Evolutionary conservation across 208 protist genomes (phyloP).

Genomic region (Acanthamoeba rhysodes): DNA sequence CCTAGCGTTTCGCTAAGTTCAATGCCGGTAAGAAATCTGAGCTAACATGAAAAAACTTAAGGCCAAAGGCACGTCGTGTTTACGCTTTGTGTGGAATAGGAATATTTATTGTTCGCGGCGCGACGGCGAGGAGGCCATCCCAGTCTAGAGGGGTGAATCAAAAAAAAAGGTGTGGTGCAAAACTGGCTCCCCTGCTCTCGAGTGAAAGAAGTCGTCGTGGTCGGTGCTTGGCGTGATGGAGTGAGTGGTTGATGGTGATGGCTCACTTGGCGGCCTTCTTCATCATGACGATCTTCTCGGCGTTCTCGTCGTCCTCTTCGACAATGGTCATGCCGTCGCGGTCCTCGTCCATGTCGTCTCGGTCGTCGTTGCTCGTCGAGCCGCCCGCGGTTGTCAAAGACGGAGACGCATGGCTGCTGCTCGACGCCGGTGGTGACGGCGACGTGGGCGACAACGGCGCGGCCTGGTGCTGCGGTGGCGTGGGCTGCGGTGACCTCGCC

Average conservation of each 20-base stretch:
- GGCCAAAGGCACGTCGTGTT: too few relatives aligned
- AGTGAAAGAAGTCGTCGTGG: not conserved
- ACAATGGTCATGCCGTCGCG: slow-evolving; percentile 40
- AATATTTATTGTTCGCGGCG: not conserved
- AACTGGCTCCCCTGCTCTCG: slow-evolving; percentile 15
- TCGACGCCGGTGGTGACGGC: not conserved
- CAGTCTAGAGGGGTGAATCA: not conserved
- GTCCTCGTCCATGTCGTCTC: slow-evolving; percentile 63
- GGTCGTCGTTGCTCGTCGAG: not conserved
- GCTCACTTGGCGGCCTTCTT: slow-evolving; percentile 47
- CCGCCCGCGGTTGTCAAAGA: not conserved
- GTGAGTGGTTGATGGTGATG: not conserved
- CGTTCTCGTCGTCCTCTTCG: slow-evolving; percentile 45
- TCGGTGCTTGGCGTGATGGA: too few relatives aligned
- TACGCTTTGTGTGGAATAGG: too few relatives aligned
- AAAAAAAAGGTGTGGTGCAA: not conserved
- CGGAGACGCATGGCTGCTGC: not conserved
- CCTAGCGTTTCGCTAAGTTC: too few relatives aligned
- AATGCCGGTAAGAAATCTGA: too few relatives aligned
- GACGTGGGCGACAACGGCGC: not conserved
- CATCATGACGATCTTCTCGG: slow-evolving; percentile 68
- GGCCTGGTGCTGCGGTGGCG: not conserved
- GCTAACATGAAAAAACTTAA: too few relatives aligned
- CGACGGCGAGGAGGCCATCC: not conserved
- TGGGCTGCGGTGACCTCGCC: slow-evolving; percentile 11